Base-by-base conservation (phyloP, 176 grass and related monocot genomes). In the Rhynchospora pubera region DNA sequence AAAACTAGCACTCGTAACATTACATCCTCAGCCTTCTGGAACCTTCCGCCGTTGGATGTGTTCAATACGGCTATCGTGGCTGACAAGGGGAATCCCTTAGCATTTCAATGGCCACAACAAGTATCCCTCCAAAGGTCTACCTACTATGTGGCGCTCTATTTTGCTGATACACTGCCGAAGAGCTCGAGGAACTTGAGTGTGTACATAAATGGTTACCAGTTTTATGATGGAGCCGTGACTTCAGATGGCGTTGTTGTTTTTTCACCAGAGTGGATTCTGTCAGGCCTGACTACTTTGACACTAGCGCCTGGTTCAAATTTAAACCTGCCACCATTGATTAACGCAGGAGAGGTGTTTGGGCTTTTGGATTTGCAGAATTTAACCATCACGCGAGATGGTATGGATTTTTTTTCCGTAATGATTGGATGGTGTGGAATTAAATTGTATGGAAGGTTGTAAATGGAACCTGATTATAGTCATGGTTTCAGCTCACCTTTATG, bases 81-180 rank as follows among this genome's bases (percentile, higher is more conserved):
- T 8, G 83, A 88, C 32, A 64, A 89, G 74, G 88, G 82, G 72
- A 81, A 80, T 81, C 56, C 87, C 9, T 84, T 95, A 5, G 79
- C 83, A 52, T 81, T 99, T 46, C 92, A 90, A 68, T 99, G 96
- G 96, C 96, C 96, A 80, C 83, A 81, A 12, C 79, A 71, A 48
- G 83, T 91, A 48, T 30, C 75, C 73, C 92, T 99, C 57, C 92
- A 85, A 61, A 92, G 93, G 65, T 88, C 91, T 69, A 95, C 89
- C 84, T 99, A 99, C 79, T 94, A 97, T 79, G 83, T 99, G 79
- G 84, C 92, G 15, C 91, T 99, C 64, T 99, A 97, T 83, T 99
- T 99, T 87, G 89, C 91, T 52, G 95, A 97, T 83, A 94, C 96
- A 83, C n/a, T 87, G 44, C 64, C 86, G 64, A 62, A 83, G 58